Base-by-base conservation (phyloP, 2,329 filamentous ascomycete genomes). In the Epichloe aotearoae region DNA sequence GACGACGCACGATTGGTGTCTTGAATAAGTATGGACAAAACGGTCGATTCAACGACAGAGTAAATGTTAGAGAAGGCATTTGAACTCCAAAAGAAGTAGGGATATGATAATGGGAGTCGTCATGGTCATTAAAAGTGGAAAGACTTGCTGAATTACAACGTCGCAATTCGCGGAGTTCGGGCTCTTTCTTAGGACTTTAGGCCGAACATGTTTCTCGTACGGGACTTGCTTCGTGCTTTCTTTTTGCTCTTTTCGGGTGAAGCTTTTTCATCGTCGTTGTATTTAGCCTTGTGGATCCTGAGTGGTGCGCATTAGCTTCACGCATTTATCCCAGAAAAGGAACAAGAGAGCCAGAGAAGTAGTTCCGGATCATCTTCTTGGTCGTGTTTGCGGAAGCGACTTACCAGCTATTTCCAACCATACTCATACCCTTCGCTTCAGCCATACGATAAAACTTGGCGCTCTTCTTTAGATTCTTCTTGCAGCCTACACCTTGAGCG, bases 371-470 rank as follows among this genome's bases (percentile, higher is more conserved):
- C 37, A 14, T 40, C 17, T n/a, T 39, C 23, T 14, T 11, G 15
- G 41, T 19, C 15, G 34, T 7, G 26, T 11, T 11, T 20, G 7
- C 17, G 7, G 19, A 19, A 15, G 19, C 19, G 34, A 78, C 87
- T 64, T 75, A 95, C 91, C 93, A 98, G 73, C 89, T 96, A 66
- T 97, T 97, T 50, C 93, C 93, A 51, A 95, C 85, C 89, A 97
- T 97, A 67, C 82, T 95, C 75, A 96, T 90, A 6, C 93, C 93
- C 69, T 93, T 93, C 23, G 84, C 82, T 65, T 95, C 93, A 5
- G 93, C 93, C 72, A 84, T 77, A 20, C 93, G 83, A 66, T 97
- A 97, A 61, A 93, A 88, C 54, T 81, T 86, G 53, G 93, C 91
- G 47, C 88, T 91, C 70, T 90, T 96, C 73, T 89, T 96, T 63